A percentile compares a stretch with the other conserved stretches of the same genome.
phyloP scores from a whole-genome alignment of 2,329 filamentous ascomycete genomes.

The Diaporthe eres region DNA sequence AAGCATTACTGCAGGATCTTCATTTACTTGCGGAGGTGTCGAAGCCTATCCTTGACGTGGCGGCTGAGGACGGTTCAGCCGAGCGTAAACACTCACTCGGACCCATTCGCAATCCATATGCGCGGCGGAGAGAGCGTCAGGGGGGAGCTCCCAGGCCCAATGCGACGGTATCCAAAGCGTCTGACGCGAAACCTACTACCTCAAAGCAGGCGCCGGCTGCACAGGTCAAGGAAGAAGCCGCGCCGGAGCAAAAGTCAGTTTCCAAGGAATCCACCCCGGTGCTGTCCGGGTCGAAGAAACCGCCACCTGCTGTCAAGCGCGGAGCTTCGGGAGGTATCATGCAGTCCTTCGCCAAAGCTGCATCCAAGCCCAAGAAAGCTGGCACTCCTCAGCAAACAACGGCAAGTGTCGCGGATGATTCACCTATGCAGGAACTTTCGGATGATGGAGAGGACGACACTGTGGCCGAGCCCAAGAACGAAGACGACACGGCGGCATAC shows the following conservation, averaged over 20 bases:
- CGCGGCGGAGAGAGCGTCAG: conserved; percentile 65
- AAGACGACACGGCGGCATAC: conserved; percentile 48
- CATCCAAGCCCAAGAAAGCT: conserved; percentile 65
- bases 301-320: conserved; percentile 64
- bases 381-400: conserved; percentile 52
- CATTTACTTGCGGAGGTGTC: conserved; percentile 79
- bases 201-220: conserved; percentile 44
- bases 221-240: conserved; percentile 54
- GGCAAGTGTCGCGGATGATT: conserved; percentile 61
- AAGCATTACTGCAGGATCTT: conserved; percentile 62
- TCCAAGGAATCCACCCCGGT: conserved; percentile 54
- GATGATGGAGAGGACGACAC: conserved; percentile 67
- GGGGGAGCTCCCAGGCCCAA: conserved; percentile 48
- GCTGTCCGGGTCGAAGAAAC: conserved; percentile 55
- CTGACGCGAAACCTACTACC: conserved; percentile 51
- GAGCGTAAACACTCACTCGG: conserved; percentile 76
- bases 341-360: conserved; percentile 81
- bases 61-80: conserved; percentile 70
- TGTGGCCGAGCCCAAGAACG: conserved; percentile 57
- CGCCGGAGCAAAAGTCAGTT: conserved; percentile 49
- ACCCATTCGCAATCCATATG: conserved; percentile 80
- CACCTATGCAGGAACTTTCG: conserved; percentile 67
- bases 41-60: conserved; percentile 71
- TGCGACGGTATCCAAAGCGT: conserved; percentile 48
- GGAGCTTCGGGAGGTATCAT: conserved; percentile 76